Evolutionary conservation across 2,329 filamentous ascomycete genomes (phyloP).

Genomic region (Aspergillus spinulosporus): DNA sequence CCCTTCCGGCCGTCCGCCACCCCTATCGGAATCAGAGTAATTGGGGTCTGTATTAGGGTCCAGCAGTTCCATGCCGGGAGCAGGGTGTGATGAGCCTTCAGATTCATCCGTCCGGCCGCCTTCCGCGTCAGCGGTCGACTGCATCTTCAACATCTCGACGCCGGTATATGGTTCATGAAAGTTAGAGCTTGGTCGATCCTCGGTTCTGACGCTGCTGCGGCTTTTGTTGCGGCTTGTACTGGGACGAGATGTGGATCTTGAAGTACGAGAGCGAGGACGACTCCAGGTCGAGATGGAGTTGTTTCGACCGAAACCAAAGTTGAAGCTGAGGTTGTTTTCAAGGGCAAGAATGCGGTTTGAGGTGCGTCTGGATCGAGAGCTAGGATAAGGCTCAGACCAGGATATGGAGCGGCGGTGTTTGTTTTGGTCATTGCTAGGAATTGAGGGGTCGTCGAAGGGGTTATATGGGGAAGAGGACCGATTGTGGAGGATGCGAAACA

Average conservation of each 20-base stretch:
- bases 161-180: neutral
- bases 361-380: neutral
- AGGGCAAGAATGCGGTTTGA: neutral
- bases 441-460: neutral
- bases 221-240: neutral
- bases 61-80: neutral
- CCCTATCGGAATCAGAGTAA: neutral
- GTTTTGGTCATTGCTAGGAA: neutral
- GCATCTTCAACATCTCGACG: neutral
- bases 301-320: neutral
- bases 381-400: neutral
- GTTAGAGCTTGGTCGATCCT: neutral
- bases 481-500: constrained; percentile 12
- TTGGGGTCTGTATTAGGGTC: neutral
- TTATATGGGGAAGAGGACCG: neutral
- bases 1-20: neutral
- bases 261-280: neutral
- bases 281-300: neutral
- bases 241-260: neutral
- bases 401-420: neutral
- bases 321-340: neutral
- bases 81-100: neutral
- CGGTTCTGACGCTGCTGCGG: neutral
- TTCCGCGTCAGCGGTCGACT: neutral
- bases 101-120: neutral